phyloP scores from a whole-genome alignment of 768 basidiomycete species.

The Galerina marginata region DNA sequence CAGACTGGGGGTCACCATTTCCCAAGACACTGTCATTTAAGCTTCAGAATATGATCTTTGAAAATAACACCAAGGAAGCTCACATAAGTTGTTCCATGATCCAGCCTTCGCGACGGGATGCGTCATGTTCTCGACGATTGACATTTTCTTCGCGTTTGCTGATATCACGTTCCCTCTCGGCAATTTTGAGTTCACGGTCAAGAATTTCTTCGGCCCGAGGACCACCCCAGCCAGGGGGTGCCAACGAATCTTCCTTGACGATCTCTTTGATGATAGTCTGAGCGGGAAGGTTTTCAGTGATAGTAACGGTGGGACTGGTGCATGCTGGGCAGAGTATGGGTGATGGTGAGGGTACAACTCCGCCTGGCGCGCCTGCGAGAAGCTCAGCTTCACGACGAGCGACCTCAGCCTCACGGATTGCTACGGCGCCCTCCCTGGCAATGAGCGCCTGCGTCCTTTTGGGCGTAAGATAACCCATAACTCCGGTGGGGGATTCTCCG shows the following conservation, averaged over 20 bases:
- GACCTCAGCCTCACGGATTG: conserved; percentile 85
- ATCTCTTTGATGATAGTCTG: conserved; percentile 91
- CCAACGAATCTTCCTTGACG: conserved; percentile 79
- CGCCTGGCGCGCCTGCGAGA: conserved; percentile 82
- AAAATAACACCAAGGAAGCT: conserved; percentile 14
- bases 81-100: conserved; percentile 94
- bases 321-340: conserved; percentile 64
- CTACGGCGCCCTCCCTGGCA: conserved; percentile 79
- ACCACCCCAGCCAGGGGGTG: conserved; percentile 82
- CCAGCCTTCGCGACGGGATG: conserved; percentile 85
- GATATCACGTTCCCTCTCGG: conserved; percentile 86
- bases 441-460: conserved; percentile 84
- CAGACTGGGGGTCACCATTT: conserved; percentile 64
- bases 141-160: conserved; percentile 85
- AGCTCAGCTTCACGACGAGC: conserved; percentile 89
- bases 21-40: conserved; percentile 59
- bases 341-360: conserved; percentile 65
- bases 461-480: conserved; percentile 78
- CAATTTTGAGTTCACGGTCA: conserved; percentile 84
- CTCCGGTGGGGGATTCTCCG: conserved; percentile 49
- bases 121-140: conserved; percentile 86
- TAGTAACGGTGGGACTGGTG: conserved; percentile 53
- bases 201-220: conserved; percentile 80
- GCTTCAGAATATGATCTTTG: conserved; percentile 6
- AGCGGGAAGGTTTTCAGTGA: conserved; percentile 59